phyloP scores from a whole-genome alignment of 2,329 filamentous ascomycete species.

The Beauveria australis region DNA sequence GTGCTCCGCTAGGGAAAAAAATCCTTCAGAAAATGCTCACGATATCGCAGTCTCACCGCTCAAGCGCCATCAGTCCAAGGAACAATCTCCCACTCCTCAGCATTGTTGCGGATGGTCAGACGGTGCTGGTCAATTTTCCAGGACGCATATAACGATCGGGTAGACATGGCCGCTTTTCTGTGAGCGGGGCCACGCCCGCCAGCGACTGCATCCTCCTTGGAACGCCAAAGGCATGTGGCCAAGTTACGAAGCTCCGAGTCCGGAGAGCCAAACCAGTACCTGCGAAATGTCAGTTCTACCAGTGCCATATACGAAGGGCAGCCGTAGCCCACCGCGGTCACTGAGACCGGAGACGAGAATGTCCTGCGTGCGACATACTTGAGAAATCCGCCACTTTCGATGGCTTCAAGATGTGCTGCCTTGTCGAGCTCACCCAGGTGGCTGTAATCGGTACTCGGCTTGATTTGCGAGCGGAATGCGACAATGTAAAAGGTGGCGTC shows the following conservation, averaged over 20 bases:
- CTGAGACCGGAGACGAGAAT: not conserved
- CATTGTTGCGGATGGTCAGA: conserved; percentile 59
- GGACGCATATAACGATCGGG: conserved; percentile 54
- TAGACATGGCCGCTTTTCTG: conserved; percentile 56
- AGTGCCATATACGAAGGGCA: not conserved
- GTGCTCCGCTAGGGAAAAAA: not conserved
- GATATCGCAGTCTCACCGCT: conserved; percentile 8
- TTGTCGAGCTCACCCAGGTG: conserved; percentile 67
- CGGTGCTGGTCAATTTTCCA: conserved; percentile 64
- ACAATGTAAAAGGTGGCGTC: conserved; percentile 71
- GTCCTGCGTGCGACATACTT: conserved; percentile 45
- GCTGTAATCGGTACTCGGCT: conserved; percentile 55
- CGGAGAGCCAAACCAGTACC: conserved; percentile 81
- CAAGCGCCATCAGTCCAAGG: conserved; percentile 39
- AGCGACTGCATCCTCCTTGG: conserved; percentile 48
- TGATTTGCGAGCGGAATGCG: conserved; percentile 69
- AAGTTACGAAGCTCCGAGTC: conserved; percentile 66
- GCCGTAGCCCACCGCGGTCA: not conserved
- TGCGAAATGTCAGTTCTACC: conserved; percentile 20
- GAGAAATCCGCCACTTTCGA: conserved; percentile 68
- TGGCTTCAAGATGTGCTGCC: conserved; percentile 72
- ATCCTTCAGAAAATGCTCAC: conserved; percentile 4
- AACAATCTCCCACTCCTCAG: conserved; percentile 53
- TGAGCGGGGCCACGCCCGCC: conserved; percentile 54
- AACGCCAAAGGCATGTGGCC: conserved; percentile 68